phyloP scores from a whole-genome alignment of 2,329 filamentous ascomycete species.

The Ascochyta fabae region DNA sequence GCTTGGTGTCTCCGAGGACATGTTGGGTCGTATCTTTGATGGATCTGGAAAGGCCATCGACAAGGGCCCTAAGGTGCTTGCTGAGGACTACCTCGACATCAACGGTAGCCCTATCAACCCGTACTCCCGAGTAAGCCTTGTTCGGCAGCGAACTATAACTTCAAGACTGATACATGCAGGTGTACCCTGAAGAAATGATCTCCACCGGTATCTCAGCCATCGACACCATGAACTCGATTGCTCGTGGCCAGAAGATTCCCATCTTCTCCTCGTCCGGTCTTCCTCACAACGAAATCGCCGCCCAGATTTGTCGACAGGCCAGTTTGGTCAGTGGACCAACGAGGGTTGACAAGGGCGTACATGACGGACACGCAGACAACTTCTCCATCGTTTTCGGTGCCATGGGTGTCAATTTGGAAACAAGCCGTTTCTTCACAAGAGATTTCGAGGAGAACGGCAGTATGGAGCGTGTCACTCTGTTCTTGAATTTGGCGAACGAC shows the following conservation, averaged over 20 bases:
- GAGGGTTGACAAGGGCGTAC: conserved; percentile 94
- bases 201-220: conserved; percentile 99
- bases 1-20: conserved; percentile 98
- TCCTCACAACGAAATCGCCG: conserved; percentile 98
- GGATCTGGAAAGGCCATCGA: conserved; percentile 97
- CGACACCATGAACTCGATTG: conserved; percentile 91
- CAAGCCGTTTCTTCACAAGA: conserved; percentile 95
- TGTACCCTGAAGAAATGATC: conserved; percentile 99
- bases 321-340: conserved; percentile 89
- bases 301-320: conserved; percentile 97
- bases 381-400: conserved; percentile 99
- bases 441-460: conserved; percentile 99
- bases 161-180: conserved; percentile 58
- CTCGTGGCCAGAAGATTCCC: conserved; percentile 98
- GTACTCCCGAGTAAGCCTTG: conserved; percentile 80
- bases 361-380: conserved; percentile 98
- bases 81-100: conserved; percentile 98
- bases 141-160: conserved; percentile 20
- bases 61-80: conserved; percentile 97
- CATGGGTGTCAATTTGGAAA: conserved; percentile 99
- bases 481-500: conserved; percentile 99
- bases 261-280: conserved; percentile 99
- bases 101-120: conserved; percentile 99
- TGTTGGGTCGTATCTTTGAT: conserved; percentile 98
- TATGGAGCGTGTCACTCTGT: conserved; percentile 94